phyloP scores from a whole-genome alignment of 352 stramenopile genomes.

The Pythium folliculosum region DNA sequence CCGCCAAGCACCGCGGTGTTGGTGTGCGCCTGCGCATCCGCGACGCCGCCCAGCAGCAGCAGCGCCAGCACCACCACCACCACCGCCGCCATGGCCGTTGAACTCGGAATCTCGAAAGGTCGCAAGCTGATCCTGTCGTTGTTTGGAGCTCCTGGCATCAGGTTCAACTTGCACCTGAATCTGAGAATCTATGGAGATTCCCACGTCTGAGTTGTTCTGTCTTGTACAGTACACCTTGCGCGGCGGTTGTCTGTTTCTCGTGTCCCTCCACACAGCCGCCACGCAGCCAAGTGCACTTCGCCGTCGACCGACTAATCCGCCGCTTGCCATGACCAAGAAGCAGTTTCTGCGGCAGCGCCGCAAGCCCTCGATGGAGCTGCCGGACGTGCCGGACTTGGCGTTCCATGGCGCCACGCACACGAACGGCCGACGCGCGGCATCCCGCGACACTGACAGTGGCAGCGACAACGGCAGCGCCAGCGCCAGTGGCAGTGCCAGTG shows the following conservation, averaged over 20 bases:
- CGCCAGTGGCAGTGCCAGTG: neutral
- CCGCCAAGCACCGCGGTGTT: neutral
- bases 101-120: neutral
- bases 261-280: neutral
- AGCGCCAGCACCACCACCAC: neutral
- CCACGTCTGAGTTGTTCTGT: constrained; percentile 15
- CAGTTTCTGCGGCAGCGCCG: constrained; percentile 29
- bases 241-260: constrained; percentile 6
- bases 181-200: neutral
- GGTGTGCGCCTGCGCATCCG: neutral
- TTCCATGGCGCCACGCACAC: constrained; percentile 9
- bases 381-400: constrained; percentile 10
- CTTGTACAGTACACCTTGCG: neutral
- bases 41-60: neutral
- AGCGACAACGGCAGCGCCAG: neutral
- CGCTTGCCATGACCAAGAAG: constrained; percentile 23
- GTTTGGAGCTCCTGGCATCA: neutral
- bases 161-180: constrained; percentile 1
- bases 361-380: constrained; percentile 25
- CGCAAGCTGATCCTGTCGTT: neutral
- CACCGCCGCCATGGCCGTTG: neutral
- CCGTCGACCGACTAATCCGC: neutral
- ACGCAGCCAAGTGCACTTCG: neutral
- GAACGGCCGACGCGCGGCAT: neutral
- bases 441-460: neutral